These are phyloP conservation scores for Colletotrichum higginsianum DNA, from an alignment of 2,329 filamentous ascomycete species.

Conservation along the genomic window DNA sequence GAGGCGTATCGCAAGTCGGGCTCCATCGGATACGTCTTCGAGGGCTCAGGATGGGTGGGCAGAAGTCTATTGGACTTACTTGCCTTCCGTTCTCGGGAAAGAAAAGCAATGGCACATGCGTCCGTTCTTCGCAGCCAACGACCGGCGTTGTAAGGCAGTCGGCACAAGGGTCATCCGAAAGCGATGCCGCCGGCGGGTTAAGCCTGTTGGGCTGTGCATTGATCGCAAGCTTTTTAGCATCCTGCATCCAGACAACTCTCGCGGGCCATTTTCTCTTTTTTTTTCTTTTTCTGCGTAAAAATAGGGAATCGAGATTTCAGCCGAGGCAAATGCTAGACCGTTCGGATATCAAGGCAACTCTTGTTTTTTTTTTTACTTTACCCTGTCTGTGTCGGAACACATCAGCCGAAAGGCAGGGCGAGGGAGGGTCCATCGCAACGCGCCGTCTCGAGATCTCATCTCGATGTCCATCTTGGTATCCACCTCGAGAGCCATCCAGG, in stretches of 20 bases:
- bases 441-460: too few relatives aligned
- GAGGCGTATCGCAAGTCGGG: neutral
- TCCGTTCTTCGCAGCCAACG: neutral
- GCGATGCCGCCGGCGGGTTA: neutral
- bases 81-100: neutral
- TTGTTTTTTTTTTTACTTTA: neutral
- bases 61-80: too few relatives aligned
- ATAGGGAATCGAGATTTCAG: neutral
- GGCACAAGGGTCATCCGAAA: slow-evolving; percentile 3
- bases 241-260: neutral
- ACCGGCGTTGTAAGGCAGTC: neutral
- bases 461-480: too few relatives aligned
- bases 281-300: neutral
- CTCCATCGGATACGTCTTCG: neutral
- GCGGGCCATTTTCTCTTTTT: neutral
- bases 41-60: too few relatives aligned
- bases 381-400: too few relatives aligned
- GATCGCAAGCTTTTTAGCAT: slow-evolving; percentile 11
- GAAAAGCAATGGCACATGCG: neutral
- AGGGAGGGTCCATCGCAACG: too few relatives aligned
- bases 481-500: neutral
- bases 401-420: too few relatives aligned
- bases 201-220: neutral
- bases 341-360: neutral
- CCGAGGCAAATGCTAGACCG: neutral